Conservation (phyloP, 129 eudicot genomes). For the Tagetes patula region DNA sequence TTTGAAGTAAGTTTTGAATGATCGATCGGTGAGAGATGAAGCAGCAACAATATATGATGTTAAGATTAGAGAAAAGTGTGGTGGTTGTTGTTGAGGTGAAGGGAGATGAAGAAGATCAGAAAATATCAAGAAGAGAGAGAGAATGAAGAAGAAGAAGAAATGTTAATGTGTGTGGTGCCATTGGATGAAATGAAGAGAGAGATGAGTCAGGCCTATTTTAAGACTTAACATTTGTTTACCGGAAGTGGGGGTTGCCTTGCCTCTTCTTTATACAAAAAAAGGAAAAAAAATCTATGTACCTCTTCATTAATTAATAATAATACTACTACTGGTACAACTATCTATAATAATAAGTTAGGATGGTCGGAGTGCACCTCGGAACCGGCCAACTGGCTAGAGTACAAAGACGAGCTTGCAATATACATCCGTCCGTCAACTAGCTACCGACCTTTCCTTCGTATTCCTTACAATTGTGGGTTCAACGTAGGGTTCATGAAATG, state of each 20-base stretch:
- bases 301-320: too few relatives aligned
- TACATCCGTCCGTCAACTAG: too few relatives aligned
- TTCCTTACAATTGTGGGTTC: too few relatives aligned
- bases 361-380: too few relatives aligned
- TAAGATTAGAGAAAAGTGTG: background rate
- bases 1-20: background rate
- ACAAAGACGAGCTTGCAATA: too few relatives aligned
- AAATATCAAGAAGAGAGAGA: conserved; percentile 14
- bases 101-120: background rate
- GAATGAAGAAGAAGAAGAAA: conserved; percentile 22
- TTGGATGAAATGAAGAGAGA: conserved; percentile 27
- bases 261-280: background rate
- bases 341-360: too few relatives aligned
- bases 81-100: background rate
- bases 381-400: too few relatives aligned
- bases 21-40: background rate
- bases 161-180: conserved; percentile 26
- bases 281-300: too few relatives aligned
- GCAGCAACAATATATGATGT: too few relatives aligned
- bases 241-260: conserved; percentile 33
- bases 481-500: too few relatives aligned
- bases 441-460: too few relatives aligned
- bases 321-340: too few relatives aligned
- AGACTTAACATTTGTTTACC: conserved; percentile 44
- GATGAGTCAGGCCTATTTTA: conserved; percentile 35